Evolutionary conservation across 179 eudicot genomes (phyloP), one percentile per base, ranked within the genome.

Genomic region (Spinacia oleracea): DNA sequence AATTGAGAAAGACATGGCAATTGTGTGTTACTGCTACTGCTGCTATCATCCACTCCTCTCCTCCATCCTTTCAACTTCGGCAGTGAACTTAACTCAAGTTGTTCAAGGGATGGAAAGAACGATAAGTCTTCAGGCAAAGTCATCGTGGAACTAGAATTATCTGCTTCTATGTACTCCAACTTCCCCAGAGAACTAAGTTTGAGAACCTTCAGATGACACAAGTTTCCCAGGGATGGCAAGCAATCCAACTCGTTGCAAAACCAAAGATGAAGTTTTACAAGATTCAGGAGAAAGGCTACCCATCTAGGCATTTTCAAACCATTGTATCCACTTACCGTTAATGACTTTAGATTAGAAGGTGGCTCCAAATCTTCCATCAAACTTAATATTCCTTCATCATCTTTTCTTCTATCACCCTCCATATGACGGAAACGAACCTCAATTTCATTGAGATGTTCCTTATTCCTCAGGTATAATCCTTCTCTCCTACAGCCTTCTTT

Each of bases 61-160:
- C 83, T 75, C 79, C 79, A 80, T 8, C 79, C 83, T 48, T 48
- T 10, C 51, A 48, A 14, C 51, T 48, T 48, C 15, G 51, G 51
- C 51, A 48, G 16, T 1, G 2, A 2, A 3, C 11, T 2, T 16
- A 48, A 48, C 15, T 4, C 3, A 48, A 48, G 51, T 14, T 2
- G 0, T 10, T 48, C 51, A 14, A 48, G 16, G 51, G 20, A 14
- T 16, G 51, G 0, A n/a, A n/a, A n/a, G n/a, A n/a, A n/a, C n/a
- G n/a, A n/a, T n/a, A n/a, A n/a, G n/a, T n/a, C n/a, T n/a, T n/a
- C n/a, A n/a, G n/a, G n/a, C n/a, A n/a, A n/a, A n/a, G n/a, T n/a
- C n/a, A n/a, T n/a, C n/a, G n/a, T n/a, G n/a, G n/a, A n/a, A n/a
- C n/a, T n/a, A n/a, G n/a, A n/a, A n/a, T n/a, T n/a, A n/a, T n/a